Evolutionary conservation across 2,329 filamentous ascomycete genomes (phyloP), one percentile per base, ranked within the genome.

Genomic region (Cladosporium oxysporum): DNA sequence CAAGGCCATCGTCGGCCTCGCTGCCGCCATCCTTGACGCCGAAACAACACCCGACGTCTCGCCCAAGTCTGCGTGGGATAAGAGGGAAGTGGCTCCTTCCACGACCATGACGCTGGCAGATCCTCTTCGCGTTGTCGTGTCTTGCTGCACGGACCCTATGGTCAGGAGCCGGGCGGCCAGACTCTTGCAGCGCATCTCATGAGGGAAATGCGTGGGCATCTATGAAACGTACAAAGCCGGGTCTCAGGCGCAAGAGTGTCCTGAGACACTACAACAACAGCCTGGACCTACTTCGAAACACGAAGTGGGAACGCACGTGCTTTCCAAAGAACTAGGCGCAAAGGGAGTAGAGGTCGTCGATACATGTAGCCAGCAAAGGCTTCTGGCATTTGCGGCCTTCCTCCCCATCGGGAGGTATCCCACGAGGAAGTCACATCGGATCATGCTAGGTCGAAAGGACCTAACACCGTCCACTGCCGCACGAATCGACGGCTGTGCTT

Each of bases 1-100:
- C 49, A 58, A 49, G 37, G 64, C 64, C 29, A 66, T 66, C 29
- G 64, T 66, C 14, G 64, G 64, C 10, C 64, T 66, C 21, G 64
- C 64, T 23, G 59, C 59, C n/a, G 64, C 64, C 23, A 60, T 66
- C 18, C 33, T 66, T 8, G 64, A 62, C n/a, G 58, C 44, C 16
- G 58, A 65, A 14, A 57, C 50, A 14, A 63, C 61, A 8, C 61
- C 61, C 7, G 61, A 63, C 16, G 61, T 55, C 41, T 57, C 50
- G 5, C 61, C 61, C 50, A 63, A 57, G 61, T 55, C 50, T 57
- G 59, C 59, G 7, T 62, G 59, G 29, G 61, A 63, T 18, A 63
- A 57, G 61, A 55, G 61, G 35, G 61, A 63, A 26, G 61, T 63
- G 35, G 44, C 50, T 6, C 14, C 21, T 5, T 47, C n/a, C 10